phyloP scores from a whole-genome alignment of 1,284 basidiomycete species.

The Somion occarium region DNA sequence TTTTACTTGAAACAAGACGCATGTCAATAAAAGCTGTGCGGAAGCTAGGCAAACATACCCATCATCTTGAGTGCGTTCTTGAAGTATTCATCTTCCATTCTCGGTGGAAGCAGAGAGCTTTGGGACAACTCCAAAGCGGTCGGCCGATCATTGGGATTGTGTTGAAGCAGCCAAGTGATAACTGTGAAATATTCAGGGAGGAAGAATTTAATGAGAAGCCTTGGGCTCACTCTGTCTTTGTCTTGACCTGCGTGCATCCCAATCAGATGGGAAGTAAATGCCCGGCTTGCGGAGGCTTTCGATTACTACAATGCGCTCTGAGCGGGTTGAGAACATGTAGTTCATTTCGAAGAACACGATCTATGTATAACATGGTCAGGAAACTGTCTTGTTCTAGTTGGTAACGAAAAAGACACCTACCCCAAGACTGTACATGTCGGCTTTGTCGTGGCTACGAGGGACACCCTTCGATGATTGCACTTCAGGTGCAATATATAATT shows the following conservation, averaged over 20 bases:
- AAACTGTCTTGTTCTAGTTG: conserved; percentile 1
- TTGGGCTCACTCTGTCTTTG: conserved; percentile 61
- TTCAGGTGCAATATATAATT: conserved; percentile 91
- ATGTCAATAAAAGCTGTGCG: conserved; percentile 1
- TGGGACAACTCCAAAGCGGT: conserved; percentile 83
- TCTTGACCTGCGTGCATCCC: conserved; percentile 60
- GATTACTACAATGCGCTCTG: conserved; percentile 84
- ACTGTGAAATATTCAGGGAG: conserved; percentile 35
- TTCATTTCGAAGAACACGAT: conserved; percentile 99
- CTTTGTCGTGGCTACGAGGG: conserved; percentile 74
- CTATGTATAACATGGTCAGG: conserved; percentile 32
- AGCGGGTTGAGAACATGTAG: conserved; percentile 79
- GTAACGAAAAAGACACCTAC: conserved; percentile 41
- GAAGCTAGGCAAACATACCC: conserved; percentile 38
- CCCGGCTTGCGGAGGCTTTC: conserved; percentile 70
- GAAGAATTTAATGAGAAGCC: conserved; percentile 9
- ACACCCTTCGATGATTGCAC: conserved; percentile 61
- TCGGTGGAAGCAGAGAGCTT: conserved; percentile 70
- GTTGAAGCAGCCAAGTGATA: conserved; percentile 79
- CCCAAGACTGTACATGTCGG: conserved; percentile 94
- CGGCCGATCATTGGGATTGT: conserved; percentile 80
- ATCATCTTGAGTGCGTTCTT: conserved; percentile 77
- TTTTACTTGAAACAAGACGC: conserved; percentile 43
- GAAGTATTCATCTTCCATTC: conserved; percentile 82
- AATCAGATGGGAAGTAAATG: conserved; percentile 73